A percentile compares a stretch with the other conserved stretches of the same genome.
phyloP scores from a whole-genome alignment of 2,329 filamentous ascomycete species.

The Penicillium sp. region DNA sequence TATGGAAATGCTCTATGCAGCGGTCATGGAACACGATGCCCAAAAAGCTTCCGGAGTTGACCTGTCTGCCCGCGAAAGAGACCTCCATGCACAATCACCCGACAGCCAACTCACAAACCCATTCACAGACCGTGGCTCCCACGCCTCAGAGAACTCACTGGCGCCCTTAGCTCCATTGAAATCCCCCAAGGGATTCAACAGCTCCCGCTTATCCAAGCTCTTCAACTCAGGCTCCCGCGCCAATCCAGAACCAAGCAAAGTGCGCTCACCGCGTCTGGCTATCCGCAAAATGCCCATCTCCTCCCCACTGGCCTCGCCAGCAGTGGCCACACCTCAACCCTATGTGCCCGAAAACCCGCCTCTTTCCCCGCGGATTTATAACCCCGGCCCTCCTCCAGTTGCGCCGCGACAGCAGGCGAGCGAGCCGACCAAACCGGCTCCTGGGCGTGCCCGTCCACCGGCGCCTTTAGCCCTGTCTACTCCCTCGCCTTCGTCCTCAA shows the following conservation, averaged over 20 bases:
- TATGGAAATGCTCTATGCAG: constrained; percentile 85
- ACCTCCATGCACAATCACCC: constrained; percentile 19
- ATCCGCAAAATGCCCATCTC: constrained; percentile 59
- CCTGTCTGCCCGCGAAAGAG: constrained; percentile 14
- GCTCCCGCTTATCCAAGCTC: constrained; percentile 39
- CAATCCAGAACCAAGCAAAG: constrained; percentile 39
- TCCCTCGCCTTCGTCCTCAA: constrained; percentile 29
- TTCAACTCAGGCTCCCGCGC: constrained; percentile 41
- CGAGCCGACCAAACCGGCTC: constrained; percentile 5
- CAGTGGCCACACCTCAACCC: constrained; percentile 40
- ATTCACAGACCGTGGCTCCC: constrained; percentile 29
- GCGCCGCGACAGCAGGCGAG: constrained; percentile 38
- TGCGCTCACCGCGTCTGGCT: constrained; percentile 41
- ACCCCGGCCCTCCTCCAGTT: constrained; percentile 54
- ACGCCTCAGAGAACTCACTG: constrained; percentile 22
- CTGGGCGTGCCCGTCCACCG: constrained; percentile 23
- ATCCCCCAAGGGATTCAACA: constrained; percentile 26
- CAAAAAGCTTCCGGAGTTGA: constrained; percentile 37
- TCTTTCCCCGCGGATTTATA: constrained; percentile 56
- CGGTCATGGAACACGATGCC: constrained; percentile 84
- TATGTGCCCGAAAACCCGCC: constrained; percentile 53
- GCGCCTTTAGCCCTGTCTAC: constrained; percentile 32
- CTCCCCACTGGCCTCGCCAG: constrained; percentile 49
- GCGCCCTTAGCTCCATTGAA: constrained; percentile 11
- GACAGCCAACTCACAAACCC: constrained; percentile 26